A percentile compares a stretch with the other conserved stretches of the same genome.
Evolutionary conservation across 257 asterid species (phyloP).

Genomic region (Solanum raphanifolium): DNA sequence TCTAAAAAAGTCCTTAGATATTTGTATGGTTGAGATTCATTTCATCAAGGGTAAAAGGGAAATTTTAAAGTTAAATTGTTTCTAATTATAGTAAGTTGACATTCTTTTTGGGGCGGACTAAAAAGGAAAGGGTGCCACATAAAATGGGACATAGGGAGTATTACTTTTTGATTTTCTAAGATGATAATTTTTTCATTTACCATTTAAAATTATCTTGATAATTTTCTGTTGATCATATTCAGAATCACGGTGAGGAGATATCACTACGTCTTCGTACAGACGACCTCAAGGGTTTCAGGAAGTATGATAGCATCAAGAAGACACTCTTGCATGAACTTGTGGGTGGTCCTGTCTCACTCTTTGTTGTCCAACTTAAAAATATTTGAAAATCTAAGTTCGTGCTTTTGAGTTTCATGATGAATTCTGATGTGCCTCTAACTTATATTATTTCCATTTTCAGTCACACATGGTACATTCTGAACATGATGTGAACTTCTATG

Average conservation of each 20-base stretch:
- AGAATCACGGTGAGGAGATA: slow-evolving; percentile 97
- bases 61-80: neutral
- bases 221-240: slow-evolving; percentile 7
- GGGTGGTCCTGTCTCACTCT: slow-evolving; percentile 1
- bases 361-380: neutral
- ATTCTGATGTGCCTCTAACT: neutral
- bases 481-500: slow-evolving; percentile 71
- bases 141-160: neutral
- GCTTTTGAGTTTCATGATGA: neutral
- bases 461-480: slow-evolving; percentile 89
- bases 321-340: slow-evolving; percentile 94
- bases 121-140: neutral
- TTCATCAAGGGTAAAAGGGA: neutral
- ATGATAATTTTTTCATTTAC: neutral
- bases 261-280: slow-evolving; percentile 91
- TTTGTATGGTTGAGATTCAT: neutral
- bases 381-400: neutral
- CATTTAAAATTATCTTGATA: slow-evolving; percentile 10
- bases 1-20: neutral
- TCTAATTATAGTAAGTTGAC: neutral
- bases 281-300: slow-evolving; percentile 93
- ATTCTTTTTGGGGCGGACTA: neutral
- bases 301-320: slow-evolving; percentile 71
- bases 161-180: neutral
- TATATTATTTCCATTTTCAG: slow-evolving; percentile 25